Evolutionary conservation across 805 yeast genomes (phyloP), one percentile per base, ranked within the genome.

Genomic region (Dipodascus albidus): DNA sequence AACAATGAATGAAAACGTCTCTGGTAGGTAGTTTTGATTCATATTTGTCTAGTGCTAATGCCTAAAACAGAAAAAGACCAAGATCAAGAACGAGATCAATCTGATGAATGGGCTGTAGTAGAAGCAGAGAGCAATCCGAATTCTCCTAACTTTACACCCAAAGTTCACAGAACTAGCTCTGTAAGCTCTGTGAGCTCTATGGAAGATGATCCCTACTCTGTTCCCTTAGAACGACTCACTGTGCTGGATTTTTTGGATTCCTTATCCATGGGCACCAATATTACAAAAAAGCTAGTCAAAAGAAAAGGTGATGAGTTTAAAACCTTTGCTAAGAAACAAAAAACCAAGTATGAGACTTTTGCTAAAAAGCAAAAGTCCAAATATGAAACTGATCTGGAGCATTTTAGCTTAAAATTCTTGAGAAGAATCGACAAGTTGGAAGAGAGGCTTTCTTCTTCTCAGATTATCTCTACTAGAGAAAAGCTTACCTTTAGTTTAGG

Each of bases 401-500:
- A 58, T 27, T 48, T 67, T 52, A 62, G 62, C 23, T 49, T 42
- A 15, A 58, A 52, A 21, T 55, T 69, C 24, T 48, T 61, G 19
- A 35, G 49, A 23, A 66, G 61, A 48, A 59, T 72, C 50, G 63
- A 58, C 41, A 54, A 58, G 41, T 57, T 70, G 24, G 73, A 71
- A 52, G 54, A 60, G 20, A 63, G 50, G 6, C 47, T 62, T 47
- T 48, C 54, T 11, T 55, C 50, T 50, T 60, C 60, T 57, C 56
- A 49, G 49, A 56, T 56, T 49, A 66, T 70, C 31, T 61, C 70
- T 44, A 74, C 67, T 24, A 75, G 85, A 4, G 96, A 91, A 63
- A 91, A 91, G 65, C 59, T 82, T 22, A 88, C 88, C 64, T 93
- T 88, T 65, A 82, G 96, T 0, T 67, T 80, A 47, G 82, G 95